A percentile compares a stretch with the other conserved stretches of the same genome.
Conservation (phyloP, 2,329 filamentous ascomycete genomes). For the Hymenotorrendiella dingleyae region DNA sequence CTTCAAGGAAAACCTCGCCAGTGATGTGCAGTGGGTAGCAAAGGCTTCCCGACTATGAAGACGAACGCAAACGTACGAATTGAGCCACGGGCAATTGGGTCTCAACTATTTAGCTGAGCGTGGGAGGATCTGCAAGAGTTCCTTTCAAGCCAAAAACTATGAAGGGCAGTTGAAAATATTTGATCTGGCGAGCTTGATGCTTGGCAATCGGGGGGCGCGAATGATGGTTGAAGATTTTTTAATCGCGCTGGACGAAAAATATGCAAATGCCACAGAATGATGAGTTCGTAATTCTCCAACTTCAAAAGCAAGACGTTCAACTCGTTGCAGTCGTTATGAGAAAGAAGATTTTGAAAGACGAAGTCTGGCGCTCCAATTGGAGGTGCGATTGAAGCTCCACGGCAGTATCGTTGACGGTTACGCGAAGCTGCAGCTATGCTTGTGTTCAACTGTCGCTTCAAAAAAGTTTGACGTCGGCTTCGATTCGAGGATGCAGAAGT, state of each 20-base stretch:
- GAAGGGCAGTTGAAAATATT: too few species aligned
- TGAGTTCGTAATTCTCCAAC: constrained; percentile 25
- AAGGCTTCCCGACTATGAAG: constrained; percentile 2
- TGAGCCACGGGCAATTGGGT: not conserved
- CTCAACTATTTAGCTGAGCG: too few species aligned
- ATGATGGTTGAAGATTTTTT: too few species aligned
- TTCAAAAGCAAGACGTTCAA: constrained; percentile 33
- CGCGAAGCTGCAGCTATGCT: constrained; percentile 33
- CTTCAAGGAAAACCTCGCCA: constrained; percentile 23
- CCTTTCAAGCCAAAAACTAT: too few species aligned
- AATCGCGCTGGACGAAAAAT: constrained; percentile 22
- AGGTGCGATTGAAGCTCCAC: constrained; percentile 31
- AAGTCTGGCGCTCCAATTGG: constrained; percentile 31
- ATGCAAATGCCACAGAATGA: constrained; percentile 26
- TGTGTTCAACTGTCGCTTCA: constrained; percentile 30
- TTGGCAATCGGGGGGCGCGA: too few species aligned
- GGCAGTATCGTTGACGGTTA: constrained; percentile 27
- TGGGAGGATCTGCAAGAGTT: too few species aligned
- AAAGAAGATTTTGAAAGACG: constrained; percentile 23
- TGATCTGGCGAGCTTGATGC: not conserved
- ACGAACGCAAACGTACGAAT: constrained; percentile 2
- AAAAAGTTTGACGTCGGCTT: constrained; percentile 27
- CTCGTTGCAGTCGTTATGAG: constrained; percentile 39
- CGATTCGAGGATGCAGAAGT: constrained; percentile 24
- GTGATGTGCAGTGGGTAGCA: constrained; percentile 1